Conservation (phyloP, 164 flowering plant genomes). For the Euptelea pleiosperma region DNA sequence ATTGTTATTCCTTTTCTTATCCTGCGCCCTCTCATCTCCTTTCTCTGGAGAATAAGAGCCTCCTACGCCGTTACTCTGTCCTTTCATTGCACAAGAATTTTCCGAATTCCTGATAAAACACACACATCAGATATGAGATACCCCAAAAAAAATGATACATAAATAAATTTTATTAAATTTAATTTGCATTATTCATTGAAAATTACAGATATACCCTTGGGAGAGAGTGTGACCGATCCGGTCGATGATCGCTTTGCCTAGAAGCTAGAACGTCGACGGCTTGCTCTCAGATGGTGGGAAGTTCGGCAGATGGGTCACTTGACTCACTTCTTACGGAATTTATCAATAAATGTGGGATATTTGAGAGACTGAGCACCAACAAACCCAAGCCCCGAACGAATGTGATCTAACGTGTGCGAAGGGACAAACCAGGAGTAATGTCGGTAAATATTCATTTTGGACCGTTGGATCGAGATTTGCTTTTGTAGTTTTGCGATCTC, state of each 20-base stretch:
- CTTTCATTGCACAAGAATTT: constrained; percentile 53
- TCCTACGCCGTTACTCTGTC: constrained; percentile 48
- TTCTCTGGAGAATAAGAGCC: constrained; percentile 31
- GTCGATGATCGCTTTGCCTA: not conserved
- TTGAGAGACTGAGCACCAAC: too few species aligned
- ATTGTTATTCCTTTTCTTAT: constrained; percentile 18
- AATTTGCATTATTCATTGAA: too few species aligned
- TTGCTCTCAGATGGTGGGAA: not conserved
- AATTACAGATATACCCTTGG: constrained; percentile 38
- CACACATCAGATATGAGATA: not conserved
- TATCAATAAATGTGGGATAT: too few species aligned
- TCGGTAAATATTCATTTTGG: too few species aligned
- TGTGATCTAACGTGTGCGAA: too few species aligned
- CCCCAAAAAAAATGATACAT: not conserved
- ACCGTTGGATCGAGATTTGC: constrained; percentile 31
- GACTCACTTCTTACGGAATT: too few species aligned
- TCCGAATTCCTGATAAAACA: constrained; percentile 49
- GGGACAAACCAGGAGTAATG: too few species aligned
- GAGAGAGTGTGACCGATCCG: not conserved
- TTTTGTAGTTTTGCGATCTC: not conserved
- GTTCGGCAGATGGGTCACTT: too few species aligned
- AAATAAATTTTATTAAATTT: constrained; percentile 20
- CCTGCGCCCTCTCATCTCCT: constrained; percentile 11
- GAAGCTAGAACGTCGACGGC: constrained; percentile 3
- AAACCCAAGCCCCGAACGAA: too few species aligned